Conservation (phyloP, 1,139 yeast genomes). For the Magnusiomyces paraingens region DNA sequence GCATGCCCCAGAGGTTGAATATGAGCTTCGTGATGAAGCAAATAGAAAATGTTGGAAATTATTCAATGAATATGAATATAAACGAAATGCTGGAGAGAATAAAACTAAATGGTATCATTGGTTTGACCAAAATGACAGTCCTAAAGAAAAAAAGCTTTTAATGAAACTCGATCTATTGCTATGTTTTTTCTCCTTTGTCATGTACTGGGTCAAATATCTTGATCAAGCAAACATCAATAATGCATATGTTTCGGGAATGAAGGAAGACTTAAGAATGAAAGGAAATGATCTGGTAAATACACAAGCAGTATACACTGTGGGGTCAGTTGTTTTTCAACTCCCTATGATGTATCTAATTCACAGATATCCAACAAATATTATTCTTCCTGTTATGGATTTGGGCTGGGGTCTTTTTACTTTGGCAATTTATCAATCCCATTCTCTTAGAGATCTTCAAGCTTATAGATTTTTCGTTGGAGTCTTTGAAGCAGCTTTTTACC, state of each 20-base stretch:
- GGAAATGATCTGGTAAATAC: conserved; percentile 62
- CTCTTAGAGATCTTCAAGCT: conserved; percentile 46
- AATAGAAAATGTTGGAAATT: conserved; percentile 57
- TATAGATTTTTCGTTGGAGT: conserved; percentile 55
- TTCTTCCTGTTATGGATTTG: conserved; percentile 52
- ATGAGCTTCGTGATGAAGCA: conserved; percentile 39
- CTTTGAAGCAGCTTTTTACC: conserved; percentile 56
- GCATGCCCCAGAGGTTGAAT: neutral
- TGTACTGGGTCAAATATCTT: conserved; percentile 65
- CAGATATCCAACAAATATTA: conserved; percentile 46
- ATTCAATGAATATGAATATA: conserved; percentile 53
- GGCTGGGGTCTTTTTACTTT: conserved; percentile 63
- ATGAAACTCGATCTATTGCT: conserved; percentile 56
- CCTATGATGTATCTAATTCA: conserved; percentile 36
- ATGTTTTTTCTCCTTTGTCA: conserved; percentile 53
- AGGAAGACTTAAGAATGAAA: conserved; percentile 50
- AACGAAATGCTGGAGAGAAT: conserved; percentile 24
- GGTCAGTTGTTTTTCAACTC: conserved; percentile 51
- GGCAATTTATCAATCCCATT: conserved; percentile 43
- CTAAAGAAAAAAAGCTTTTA: conserved; percentile 47
- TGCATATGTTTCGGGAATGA: conserved; percentile 63
- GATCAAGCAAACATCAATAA: conserved; percentile 52
- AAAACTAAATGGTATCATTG: conserved; percentile 49
- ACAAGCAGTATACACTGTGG: conserved; percentile 52
- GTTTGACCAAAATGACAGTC: conserved; percentile 54